Evolutionary conservation across 2,329 filamentous ascomycete genomes (phyloP).

Genomic region (Raffaelea ambrosiae): DNA sequence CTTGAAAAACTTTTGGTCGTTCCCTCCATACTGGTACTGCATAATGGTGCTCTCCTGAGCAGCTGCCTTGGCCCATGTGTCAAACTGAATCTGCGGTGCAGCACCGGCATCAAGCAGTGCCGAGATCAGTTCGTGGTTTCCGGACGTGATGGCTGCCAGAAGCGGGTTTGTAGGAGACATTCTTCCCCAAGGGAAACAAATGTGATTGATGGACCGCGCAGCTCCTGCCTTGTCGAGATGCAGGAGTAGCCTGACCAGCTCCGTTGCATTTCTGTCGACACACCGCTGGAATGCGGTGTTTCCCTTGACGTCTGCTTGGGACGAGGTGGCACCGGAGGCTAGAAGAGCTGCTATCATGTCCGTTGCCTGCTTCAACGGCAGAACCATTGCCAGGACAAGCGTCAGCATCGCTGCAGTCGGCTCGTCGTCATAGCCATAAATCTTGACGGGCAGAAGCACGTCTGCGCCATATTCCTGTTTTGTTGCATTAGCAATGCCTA

Average conservation of each 20-base stretch:
- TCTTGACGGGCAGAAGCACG: conserved; percentile 65
- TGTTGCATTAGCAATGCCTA: conserved; percentile 5
- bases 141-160: conserved; percentile 46
- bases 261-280: conserved; percentile 39
- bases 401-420: conserved; percentile 57
- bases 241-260: conserved; percentile 40
- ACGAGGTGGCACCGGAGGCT: conserved; percentile 60
- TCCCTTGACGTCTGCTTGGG: conserved; percentile 60
- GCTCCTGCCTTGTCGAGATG: conserved; percentile 52
- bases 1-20: conserved; percentile 40
- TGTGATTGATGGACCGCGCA: conserved; percentile 58
- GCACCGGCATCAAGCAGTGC: conserved; percentile 59
- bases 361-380: conserved; percentile 54
- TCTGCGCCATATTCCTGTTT: conserved; percentile 63
- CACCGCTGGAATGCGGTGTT: conserved; percentile 60
- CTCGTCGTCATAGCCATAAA: conserved; percentile 38
- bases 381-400: conserved; percentile 56
- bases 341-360: conserved; percentile 59
- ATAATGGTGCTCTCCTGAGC: conserved; percentile 24
- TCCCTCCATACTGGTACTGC: conserved; percentile 29
- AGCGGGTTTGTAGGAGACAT: conserved; percentile 30
- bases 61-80: conserved; percentile 52
- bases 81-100: conserved; percentile 49
- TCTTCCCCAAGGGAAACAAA: conserved; percentile 32
- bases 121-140: conserved; percentile 42